phyloP scores from a whole-genome alignment of 805 yeast genomes.

The Kluyveromyces siamensis region DNA sequence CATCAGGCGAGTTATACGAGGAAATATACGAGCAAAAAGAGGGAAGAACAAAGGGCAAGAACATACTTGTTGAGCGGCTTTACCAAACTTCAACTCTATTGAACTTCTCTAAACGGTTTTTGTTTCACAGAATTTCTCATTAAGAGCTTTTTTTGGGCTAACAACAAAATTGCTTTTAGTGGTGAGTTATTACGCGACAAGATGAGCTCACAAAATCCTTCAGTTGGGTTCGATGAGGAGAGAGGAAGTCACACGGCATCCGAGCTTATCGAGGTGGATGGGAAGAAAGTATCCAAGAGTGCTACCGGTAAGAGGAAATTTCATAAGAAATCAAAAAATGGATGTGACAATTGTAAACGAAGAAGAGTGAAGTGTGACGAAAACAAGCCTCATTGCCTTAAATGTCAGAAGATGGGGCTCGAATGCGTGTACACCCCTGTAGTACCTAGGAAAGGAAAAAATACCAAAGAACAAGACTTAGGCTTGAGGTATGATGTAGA shows the following conservation, averaged over 20 bases:
- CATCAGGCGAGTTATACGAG: not conserved
- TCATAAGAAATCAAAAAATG: conserved; percentile 81
- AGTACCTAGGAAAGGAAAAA: conserved; percentile 18
- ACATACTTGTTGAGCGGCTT: not conserved
- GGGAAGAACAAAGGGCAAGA: not conserved
- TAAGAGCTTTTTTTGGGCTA: not conserved
- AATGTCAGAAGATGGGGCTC: conserved; percentile 71
- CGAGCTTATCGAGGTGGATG: conserved; percentile 32
- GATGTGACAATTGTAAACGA: conserved; percentile 82
- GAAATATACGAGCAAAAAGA: not conserved
- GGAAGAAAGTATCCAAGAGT: conserved; percentile 32
- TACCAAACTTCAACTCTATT: not conserved
- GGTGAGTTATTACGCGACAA: not conserved
- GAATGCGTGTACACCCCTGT: conserved; percentile 54
- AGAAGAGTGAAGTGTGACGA: conserved; percentile 94
- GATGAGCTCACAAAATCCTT: not conserved
- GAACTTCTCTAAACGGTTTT: not conserved
- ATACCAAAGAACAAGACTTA: not conserved
- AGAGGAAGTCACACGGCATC: conserved; percentile 5
- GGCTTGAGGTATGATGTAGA: conserved; percentile 5
- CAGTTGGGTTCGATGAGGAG: not conserved
- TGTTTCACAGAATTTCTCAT: not conserved
- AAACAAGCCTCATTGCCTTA: conserved; percentile 64
- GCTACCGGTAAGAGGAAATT: conserved; percentile 73
- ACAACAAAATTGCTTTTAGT: not conserved